A percentile compares a stretch with the other conserved stretches of the same genome.
These are phyloP conservation scores for Tylopilus sp. DNA, from an alignment of 1,284 basidiomycete species.

Conservation along the genomic window DNA sequence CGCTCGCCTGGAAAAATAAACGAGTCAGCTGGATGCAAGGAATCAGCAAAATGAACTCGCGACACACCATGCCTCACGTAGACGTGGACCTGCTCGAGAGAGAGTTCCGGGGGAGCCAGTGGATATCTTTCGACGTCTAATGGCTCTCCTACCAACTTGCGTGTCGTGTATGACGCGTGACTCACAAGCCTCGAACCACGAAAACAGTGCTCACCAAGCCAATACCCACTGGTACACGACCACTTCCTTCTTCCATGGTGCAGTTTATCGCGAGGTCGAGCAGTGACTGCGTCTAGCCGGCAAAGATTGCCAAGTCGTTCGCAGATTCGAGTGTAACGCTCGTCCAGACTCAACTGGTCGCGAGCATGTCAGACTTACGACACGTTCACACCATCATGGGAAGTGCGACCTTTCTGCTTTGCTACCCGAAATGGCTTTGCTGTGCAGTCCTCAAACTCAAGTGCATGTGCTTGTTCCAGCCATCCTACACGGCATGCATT, in stretches of 20 bases:
- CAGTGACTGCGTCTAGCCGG: neutral
- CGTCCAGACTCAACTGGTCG: neutral
- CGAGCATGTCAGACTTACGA: neutral
- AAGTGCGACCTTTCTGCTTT: neutral
- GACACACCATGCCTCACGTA: conserved; percentile 70
- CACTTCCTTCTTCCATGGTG: conserved; percentile 5
- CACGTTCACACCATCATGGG: conserved; percentile 13
- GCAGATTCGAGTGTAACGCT: neutral
- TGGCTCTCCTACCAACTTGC: conserved; percentile 38
- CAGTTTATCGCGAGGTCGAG: neutral
- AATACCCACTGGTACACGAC: neutral
- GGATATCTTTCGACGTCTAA: conserved; percentile 62
- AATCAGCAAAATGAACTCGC: neutral
- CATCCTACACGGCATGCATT: conserved; percentile 1
- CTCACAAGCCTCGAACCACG: neutral
- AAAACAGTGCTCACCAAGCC: conserved; percentile 15
- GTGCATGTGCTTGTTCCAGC: neutral
- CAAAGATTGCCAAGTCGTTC: neutral
- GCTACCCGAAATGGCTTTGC: neutral
- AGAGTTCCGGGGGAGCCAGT: conserved; percentile 49
- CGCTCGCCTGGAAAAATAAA: conserved; percentile 54
- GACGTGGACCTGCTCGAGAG: conserved; percentile 68
- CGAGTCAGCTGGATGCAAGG: neutral
- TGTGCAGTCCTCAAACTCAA: no score
- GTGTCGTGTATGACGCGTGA: neutral